Evolutionary conservation across 2,329 filamentous ascomycete species (phyloP).

Genomic region (Colletotrichum sp.): DNA sequence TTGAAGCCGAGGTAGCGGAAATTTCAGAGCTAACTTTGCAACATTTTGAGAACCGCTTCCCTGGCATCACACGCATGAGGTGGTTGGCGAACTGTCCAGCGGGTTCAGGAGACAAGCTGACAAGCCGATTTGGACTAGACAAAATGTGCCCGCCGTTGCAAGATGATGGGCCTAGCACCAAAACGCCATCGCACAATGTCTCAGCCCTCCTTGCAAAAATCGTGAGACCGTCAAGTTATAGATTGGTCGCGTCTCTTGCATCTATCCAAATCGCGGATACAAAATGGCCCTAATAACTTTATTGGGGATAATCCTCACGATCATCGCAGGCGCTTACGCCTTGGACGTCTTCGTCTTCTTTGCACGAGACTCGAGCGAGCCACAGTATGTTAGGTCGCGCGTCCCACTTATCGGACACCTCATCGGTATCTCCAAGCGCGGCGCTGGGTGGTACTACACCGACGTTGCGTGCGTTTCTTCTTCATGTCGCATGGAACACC

Average conservation of each 20-base stretch:
- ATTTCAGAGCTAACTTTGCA: rapidly evolving
- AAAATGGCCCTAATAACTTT: background rate
- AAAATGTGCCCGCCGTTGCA: background rate
- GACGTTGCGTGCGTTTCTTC: background rate
- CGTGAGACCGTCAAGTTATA: background rate
- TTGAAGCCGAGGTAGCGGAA: background rate
- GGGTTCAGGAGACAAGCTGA: background rate
- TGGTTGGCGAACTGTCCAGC: background rate
- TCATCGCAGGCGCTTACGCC: background rate
- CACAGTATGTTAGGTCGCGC: background rate
- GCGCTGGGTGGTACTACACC: background rate
- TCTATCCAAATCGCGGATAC: background rate
- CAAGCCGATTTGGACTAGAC: background rate
- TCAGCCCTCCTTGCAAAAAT: background rate
- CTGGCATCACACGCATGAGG: background rate
- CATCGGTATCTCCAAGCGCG: background rate
- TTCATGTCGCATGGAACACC: no score
- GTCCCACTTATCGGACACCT: conserved; percentile 11
- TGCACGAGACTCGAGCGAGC: background rate
- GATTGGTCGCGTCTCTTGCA: background rate
- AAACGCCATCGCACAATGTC: background rate
- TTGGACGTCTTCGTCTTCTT: background rate
- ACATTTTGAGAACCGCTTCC: background rate
- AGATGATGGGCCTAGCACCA: background rate
- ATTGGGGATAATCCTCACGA: background rate